Percentiles rank a stretch among this genome's conserved stretches.
Conservation (phyloP, 2,329 filamentous ascomycete species). For the Aspergillus ibericus region DNA sequence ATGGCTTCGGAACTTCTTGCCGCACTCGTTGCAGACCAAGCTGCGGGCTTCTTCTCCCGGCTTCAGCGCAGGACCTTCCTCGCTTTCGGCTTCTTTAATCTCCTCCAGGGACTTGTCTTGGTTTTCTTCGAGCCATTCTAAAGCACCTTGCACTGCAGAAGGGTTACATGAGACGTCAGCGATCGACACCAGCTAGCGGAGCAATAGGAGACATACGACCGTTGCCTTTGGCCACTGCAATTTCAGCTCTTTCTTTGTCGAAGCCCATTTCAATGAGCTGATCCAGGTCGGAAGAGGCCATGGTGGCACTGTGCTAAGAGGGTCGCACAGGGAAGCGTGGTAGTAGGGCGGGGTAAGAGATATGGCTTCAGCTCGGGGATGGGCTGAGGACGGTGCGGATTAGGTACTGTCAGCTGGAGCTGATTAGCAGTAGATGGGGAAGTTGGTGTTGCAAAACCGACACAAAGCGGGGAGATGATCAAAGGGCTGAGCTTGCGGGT, state of each 20-base stretch:
- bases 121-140: conserved; percentile 93
- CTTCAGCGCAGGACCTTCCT: conserved; percentile 65
- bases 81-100: conserved; percentile 60
- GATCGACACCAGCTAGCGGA: neutral
- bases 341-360: neutral
- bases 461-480: conserved; percentile 2
- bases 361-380: neutral
- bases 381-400: neutral
- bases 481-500: conserved; percentile 25
- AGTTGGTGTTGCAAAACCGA: neutral
- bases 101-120: conserved; percentile 85
- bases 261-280: conserved; percentile 72
- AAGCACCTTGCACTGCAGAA: conserved; percentile 72
- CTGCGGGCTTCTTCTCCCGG: conserved; percentile 73
- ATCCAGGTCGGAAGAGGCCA: conserved; percentile 56
- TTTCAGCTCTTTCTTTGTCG: conserved; percentile 73
- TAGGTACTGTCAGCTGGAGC: neutral
- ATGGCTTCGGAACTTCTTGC: conserved; percentile 81
- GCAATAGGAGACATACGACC: conserved; percentile 60
- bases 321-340: neutral
- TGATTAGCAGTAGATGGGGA: neutral
- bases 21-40: conserved; percentile 90
- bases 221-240: conserved; percentile 81
- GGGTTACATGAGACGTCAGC: conserved; percentile 14
- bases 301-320: conserved; percentile 14